These are phyloP conservation scores for Geotrichum klebahnii DNA, from an alignment of 1,139 yeast species.

Conservation along the genomic window DNA sequence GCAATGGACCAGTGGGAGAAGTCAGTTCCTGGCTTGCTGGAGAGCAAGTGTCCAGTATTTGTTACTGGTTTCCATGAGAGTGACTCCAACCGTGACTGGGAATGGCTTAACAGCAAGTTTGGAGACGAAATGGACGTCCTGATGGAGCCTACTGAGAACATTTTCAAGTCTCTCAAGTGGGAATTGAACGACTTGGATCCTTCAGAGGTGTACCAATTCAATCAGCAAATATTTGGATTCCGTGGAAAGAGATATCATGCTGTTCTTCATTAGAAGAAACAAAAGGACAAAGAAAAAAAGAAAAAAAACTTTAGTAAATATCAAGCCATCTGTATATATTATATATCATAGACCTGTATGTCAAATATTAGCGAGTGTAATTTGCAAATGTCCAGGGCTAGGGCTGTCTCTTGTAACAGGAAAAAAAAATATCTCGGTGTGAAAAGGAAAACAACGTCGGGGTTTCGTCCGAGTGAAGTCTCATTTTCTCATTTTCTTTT, in stretches of 20 bases:
- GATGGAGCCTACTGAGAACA: slow-evolving; percentile 67
- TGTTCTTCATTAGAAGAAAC: slow-evolving; percentile 37
- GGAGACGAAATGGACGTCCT: slow-evolving; percentile 75
- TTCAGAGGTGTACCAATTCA: slow-evolving; percentile 86
- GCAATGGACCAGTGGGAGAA: slow-evolving; percentile 74
- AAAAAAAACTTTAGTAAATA: neutral
- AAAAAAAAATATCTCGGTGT: no score
- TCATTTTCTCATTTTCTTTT: neutral
- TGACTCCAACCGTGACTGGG: slow-evolving; percentile 66
- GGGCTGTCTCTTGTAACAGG: no score
- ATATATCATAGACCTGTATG: slow-evolving; percentile 1
- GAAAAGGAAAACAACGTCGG: no score
- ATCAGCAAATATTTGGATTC: slow-evolving; percentile 81
- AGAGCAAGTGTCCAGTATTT: slow-evolving; percentile 86
- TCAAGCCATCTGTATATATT: slow-evolving; percentile 25
- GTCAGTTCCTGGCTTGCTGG: slow-evolving; percentile 78
- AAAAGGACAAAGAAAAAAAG: neutral
- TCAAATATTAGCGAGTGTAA: neutral
- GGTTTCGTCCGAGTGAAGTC: neutral
- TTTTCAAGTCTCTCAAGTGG: slow-evolving; percentile 85
- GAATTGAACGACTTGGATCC: slow-evolving; percentile 89
- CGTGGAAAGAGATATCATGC: slow-evolving; percentile 97
- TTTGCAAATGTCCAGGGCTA: neutral
- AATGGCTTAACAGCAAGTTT: slow-evolving; percentile 63
- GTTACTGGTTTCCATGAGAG: slow-evolving; percentile 83